A percentile compares a stretch with the other conserved stretches of the same genome.
phyloP scores from a whole-genome alignment of 1,284 basidiomycete species.

The Cryptococcus depauperatus region DNA sequence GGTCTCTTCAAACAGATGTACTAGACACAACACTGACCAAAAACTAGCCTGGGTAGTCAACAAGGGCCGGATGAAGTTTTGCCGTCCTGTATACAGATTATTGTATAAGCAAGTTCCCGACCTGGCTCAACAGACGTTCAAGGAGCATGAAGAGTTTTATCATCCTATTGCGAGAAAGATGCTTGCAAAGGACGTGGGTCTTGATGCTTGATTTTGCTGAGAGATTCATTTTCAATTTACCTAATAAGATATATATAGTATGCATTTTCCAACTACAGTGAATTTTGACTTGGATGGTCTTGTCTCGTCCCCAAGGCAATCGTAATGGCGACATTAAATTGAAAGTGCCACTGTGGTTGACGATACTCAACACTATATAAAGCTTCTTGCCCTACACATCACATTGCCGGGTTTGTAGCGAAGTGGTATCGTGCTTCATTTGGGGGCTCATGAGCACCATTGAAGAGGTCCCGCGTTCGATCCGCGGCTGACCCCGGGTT shows the following conservation, averaged over 20 bases:
- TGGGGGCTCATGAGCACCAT: constrained; percentile 3
- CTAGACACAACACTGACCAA: not conserved
- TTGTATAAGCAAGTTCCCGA: constrained; percentile 46
- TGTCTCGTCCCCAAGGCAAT: no score
- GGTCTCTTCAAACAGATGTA: no score
- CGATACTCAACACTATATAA: no score
- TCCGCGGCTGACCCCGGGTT: constrained; percentile 12
- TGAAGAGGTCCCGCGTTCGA: constrained; percentile 17
- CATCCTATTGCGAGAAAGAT: constrained; percentile 46
- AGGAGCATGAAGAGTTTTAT: constrained; percentile 47
- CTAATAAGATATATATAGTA: no score
- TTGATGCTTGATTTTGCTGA: no score
- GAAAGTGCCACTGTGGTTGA: no score
- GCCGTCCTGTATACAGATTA: constrained; percentile 46
- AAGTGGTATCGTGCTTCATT: constrained; percentile 12
- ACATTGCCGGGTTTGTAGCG: constrained; percentile 12
- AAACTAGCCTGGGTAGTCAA: constrained; percentile 48
- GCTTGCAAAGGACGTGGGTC: constrained; percentile 42
- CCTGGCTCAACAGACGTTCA: constrained; percentile 48
- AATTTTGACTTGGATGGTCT: no score
- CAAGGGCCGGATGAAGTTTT: constrained; percentile 50
- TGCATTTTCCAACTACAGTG: no score
- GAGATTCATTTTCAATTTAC: no score
- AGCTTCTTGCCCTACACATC: no score
- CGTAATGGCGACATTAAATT: no score